Conservation (phyloP, 306 rosid species). For the Arachis stenosperma region DNA sequence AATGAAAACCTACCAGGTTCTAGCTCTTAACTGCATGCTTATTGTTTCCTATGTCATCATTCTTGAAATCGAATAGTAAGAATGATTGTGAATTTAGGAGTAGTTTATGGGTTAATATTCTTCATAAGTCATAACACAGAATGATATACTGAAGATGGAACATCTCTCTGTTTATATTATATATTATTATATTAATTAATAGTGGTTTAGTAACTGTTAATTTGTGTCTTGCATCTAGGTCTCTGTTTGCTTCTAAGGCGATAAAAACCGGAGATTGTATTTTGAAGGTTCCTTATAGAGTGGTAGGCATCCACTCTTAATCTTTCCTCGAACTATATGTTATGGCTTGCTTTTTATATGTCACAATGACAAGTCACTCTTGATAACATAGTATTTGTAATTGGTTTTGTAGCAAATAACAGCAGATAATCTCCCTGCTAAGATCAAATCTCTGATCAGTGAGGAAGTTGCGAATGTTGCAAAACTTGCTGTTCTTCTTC, state of each 20-base stretch:
- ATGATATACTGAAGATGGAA: background rate
- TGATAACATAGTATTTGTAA: background rate
- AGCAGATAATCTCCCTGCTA: slow-evolving; percentile 57
- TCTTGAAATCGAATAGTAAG: too few relatives aligned
- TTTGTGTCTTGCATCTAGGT: slow-evolving; percentile 43
- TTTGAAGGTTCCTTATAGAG: slow-evolving; percentile 71
- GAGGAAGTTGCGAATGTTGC: slow-evolving; percentile 60
- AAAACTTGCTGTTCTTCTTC: slow-evolving; percentile 60
- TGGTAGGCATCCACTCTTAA: slow-evolving; percentile 47
- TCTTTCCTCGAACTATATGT: background rate
- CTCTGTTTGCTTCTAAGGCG: slow-evolving; percentile 63
- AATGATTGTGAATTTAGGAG: background rate
- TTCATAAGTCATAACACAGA: background rate
- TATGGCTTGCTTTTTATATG: background rate
- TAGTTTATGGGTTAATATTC: slow-evolving; percentile 10
- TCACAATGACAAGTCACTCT: slow-evolving; percentile 2
- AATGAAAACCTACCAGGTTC: background rate
- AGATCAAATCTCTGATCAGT: slow-evolving; percentile 47
- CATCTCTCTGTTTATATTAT: background rate
- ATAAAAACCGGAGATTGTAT: slow-evolving; percentile 66
- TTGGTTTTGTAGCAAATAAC: slow-evolving; percentile 70
- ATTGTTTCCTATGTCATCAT: background rate
- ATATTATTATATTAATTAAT: background rate
- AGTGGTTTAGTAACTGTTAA: background rate
- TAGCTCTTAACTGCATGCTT: background rate